Percentiles rank a stretch among this genome's conserved stretches.
Conservation (phyloP, 2,329 filamentous ascomycete genomes). For the Fusarium tuaranense region DNA sequence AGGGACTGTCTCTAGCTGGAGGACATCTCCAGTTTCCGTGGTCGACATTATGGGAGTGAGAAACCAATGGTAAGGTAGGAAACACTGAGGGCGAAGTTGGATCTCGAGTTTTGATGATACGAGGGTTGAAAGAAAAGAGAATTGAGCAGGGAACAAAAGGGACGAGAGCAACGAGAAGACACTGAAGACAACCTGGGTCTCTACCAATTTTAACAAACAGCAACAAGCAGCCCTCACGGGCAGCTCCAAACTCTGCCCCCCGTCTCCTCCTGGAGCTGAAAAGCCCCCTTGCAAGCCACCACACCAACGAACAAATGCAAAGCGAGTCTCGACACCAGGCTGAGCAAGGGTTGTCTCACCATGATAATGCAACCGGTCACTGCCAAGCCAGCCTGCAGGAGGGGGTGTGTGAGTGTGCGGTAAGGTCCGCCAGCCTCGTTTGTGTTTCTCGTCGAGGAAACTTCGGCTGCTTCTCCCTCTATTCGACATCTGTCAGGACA, state of each 20-base stretch:
- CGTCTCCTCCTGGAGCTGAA: background rate
- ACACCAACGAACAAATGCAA: background rate
- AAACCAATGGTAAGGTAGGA: too few relatives aligned
- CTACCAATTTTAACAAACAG: too few relatives aligned
- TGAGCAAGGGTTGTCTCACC: background rate
- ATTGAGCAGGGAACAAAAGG: background rate
- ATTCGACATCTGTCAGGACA: background rate
- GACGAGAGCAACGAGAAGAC: background rate
- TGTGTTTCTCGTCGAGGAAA: background rate
- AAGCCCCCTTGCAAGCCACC: slow-evolving; percentile 25
- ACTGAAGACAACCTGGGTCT: background rate
- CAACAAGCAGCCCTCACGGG: background rate
- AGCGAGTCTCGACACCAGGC: slow-evolving; percentile 12
- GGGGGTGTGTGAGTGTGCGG: background rate
- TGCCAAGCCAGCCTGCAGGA: background rate
- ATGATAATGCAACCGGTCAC: background rate
- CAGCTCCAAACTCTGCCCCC: background rate
- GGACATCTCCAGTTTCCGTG: too few relatives aligned
- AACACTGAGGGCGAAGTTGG: too few relatives aligned
- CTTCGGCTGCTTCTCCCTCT: background rate
- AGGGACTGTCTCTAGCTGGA: too few relatives aligned
- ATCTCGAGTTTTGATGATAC: too few relatives aligned
- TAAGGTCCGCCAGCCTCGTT: background rate
- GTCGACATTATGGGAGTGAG: too few relatives aligned
- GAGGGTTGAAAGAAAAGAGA: background rate